phyloP scores from a whole-genome alignment of 805 yeast species.

The Metschnikowia arizonensis region DNA sequence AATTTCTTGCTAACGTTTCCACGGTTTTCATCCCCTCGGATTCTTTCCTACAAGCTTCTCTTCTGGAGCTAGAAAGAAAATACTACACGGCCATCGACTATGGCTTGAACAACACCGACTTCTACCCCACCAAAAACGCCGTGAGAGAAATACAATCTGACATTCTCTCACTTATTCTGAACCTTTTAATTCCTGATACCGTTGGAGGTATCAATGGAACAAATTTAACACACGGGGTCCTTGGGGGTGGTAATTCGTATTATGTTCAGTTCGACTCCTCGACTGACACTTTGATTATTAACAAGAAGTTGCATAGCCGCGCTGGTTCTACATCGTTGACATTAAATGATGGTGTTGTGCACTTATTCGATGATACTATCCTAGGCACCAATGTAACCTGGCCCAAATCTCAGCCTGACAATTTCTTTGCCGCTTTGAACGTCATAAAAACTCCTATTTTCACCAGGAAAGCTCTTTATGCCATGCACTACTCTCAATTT shows the following conservation, averaged over 20 bases:
- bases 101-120: constrained; percentile 14
- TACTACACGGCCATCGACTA: constrained; percentile 30
- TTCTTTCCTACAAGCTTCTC: constrained; percentile 21
- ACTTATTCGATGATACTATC: constrained; percentile 22
- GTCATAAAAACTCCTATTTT: constrained; percentile 24
- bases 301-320: constrained; percentile 16
- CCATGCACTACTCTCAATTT: constrained; percentile 51
- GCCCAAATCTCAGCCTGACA: constrained; percentile 3
- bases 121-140: constrained; percentile 30
- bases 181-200: constrained; percentile 24
- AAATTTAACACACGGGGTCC: constrained; percentile 5
- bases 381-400: not conserved
- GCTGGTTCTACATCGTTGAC: constrained; percentile 18
- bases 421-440: constrained; percentile 22
- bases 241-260: constrained; percentile 14
- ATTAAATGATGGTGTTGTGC: constrained; percentile 33
- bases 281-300: constrained; percentile 18
- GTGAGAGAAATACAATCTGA: constrained; percentile 29
- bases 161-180: constrained; percentile 23
- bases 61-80: constrained; percentile 24
- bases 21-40: constrained; percentile 38
- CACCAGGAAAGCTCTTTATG: constrained; percentile 36
- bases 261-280: constrained; percentile 10
- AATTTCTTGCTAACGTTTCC: constrained; percentile 22
- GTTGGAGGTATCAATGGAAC: constrained; percentile 33